A percentile compares a stretch with the other conserved stretches of the same genome.
These are phyloP conservation scores for Colletotrichum lentis DNA, from an alignment of 2,329 filamentous ascomycete genomes.

Conservation along the genomic window DNA sequence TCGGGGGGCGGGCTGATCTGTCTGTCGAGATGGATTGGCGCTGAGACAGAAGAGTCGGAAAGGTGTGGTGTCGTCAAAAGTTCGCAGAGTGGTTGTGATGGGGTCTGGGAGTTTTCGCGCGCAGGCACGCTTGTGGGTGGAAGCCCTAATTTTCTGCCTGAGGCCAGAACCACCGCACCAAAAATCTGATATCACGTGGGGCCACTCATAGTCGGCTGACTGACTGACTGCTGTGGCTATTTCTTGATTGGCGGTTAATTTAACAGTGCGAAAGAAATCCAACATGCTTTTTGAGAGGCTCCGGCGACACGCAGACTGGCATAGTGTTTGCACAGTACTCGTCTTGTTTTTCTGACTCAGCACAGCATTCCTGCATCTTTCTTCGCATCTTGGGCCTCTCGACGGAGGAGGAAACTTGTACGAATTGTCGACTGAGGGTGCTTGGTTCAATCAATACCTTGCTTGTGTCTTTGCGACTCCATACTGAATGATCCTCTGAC, in stretches of 20 bases:
- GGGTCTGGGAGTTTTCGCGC: conserved; percentile 34
- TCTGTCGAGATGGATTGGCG: conserved; percentile 39
- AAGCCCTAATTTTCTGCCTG: conserved; percentile 51
- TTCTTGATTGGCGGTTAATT: background rate
- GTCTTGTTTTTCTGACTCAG: conserved; percentile 11
- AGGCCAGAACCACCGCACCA: background rate
- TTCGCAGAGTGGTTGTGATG: conserved; percentile 31
- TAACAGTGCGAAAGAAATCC: background rate
- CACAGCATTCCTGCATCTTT: background rate
- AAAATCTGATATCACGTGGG: conserved; percentile 17
- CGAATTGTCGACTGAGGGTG: background rate
- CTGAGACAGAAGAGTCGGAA: conserved; percentile 36
- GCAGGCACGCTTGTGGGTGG: conserved; percentile 46
- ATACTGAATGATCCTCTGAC: no score
- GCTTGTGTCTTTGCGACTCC: no score
- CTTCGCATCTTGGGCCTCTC: background rate
- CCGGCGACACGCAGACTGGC: background rate
- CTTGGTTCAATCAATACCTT: background rate
- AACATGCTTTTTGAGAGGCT: background rate
- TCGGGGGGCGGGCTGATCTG: conserved; percentile 42
- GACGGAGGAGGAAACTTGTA: background rate
- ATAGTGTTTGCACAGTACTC: conserved; percentile 26
- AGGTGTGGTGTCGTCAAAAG: conserved; percentile 37
- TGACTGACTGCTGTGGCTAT: background rate
- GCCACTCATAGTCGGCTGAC: background rate